phyloP scores from a whole-genome alignment of 805 yeast species.

The Lipomyces yamanashiensis region DNA sequence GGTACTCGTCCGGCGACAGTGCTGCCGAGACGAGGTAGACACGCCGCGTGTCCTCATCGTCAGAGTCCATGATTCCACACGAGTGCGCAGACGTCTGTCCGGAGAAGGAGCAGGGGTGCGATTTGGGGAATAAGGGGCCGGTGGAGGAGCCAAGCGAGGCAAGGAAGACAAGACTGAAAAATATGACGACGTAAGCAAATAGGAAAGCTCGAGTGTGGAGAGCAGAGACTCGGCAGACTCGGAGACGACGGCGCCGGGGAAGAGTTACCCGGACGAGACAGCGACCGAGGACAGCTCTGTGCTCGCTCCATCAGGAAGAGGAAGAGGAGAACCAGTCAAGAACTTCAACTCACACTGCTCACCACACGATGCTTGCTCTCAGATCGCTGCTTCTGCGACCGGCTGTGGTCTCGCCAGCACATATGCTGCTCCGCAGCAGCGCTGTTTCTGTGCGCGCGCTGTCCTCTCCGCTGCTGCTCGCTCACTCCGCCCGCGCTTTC shows the following conservation, averaged over 20 bases:
- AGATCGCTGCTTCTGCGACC: conserved; percentile 7
- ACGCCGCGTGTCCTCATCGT: conserved; percentile 27
- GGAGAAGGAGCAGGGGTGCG: too few species aligned
- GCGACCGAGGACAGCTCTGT: too few species aligned
- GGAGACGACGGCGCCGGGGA: conserved; percentile 7
- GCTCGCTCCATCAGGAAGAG: too few species aligned
- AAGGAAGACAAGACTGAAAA: background rate
- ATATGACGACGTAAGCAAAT: background rate
- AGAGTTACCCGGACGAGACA: background rate
- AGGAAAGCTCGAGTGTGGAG: background rate
- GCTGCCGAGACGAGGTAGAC: conserved; percentile 35
- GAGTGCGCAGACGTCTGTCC: background rate
- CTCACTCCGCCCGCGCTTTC: background rate
- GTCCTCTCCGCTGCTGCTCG: background rate
- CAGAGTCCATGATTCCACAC: conserved; percentile 8
- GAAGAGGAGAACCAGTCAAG: too few species aligned
- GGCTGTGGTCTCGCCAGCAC: background rate
- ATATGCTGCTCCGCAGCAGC: background rate
- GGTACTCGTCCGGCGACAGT: conserved; percentile 74
- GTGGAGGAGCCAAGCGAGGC: too few species aligned
- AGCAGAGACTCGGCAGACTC: background rate
- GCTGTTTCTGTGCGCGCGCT: background rate
- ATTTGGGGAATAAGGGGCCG: too few species aligned
- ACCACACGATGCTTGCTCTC: background rate
- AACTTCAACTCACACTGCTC: too few species aligned